These are phyloP conservation scores for Dichomitus squalens DNA, from an alignment of 1,284 basidiomycete species.

Conservation along the genomic window DNA sequence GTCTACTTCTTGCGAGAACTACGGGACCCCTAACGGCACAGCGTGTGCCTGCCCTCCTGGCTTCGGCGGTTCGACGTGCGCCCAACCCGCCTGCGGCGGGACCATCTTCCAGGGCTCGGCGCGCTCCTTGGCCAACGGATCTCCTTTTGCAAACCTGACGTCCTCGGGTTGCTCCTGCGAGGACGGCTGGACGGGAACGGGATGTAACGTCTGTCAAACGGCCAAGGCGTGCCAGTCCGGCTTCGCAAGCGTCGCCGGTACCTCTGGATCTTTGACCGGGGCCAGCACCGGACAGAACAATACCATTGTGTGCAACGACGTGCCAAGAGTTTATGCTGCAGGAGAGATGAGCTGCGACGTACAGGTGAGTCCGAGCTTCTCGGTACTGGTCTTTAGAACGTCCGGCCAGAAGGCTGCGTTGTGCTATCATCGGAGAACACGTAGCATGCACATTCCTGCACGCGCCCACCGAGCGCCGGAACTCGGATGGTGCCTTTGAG, in stretches of 20 bases:
- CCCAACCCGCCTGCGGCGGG: slow-evolving; percentile 75
- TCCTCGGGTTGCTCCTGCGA: slow-evolving; percentile 61
- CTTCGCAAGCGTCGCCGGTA: slow-evolving; percentile 45
- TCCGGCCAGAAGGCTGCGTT: neutral
- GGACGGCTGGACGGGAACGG: slow-evolving; percentile 73
- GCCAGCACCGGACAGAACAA: slow-evolving; percentile 45
- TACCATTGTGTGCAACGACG: slow-evolving; percentile 65
- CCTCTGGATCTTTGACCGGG: slow-evolving; percentile 22
- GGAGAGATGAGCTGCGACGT: slow-evolving; percentile 78
- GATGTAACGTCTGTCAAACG: slow-evolving; percentile 76
- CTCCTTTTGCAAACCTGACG: slow-evolving; percentile 63
- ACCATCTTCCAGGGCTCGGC: slow-evolving; percentile 72
- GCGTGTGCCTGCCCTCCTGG: slow-evolving; percentile 77
- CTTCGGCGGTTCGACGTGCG: slow-evolving; percentile 73
- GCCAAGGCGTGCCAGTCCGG: slow-evolving; percentile 63
- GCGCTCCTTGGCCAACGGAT: slow-evolving; percentile 48
- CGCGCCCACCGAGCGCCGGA: neutral
- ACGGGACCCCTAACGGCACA: slow-evolving; percentile 57
- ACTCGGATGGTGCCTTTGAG: neutral
- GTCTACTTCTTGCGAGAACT: slow-evolving; percentile 62
- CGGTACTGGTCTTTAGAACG: neutral
- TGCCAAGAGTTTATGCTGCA: slow-evolving; percentile 63
- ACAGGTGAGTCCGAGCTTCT: slow-evolving; percentile 48
- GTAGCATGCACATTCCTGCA: too few species aligned
- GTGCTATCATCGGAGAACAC: neutral